phyloP scores from a whole-genome alignment of 1,139 yeast genomes.

The Pneumocystis wakefieldiae region DNA sequence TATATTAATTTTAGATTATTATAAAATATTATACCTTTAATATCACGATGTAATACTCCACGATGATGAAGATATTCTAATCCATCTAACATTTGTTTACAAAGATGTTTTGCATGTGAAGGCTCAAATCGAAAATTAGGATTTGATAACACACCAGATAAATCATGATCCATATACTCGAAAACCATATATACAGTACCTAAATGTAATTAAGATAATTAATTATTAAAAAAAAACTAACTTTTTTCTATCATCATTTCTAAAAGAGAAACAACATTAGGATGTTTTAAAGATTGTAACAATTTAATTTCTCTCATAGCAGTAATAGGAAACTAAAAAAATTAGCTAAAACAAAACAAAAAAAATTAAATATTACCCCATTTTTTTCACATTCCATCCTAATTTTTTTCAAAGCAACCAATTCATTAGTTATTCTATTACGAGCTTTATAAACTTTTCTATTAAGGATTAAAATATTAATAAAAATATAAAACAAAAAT shows the following conservation, averaged over 20 bases:
- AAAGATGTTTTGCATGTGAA: slow-evolving; percentile 61
- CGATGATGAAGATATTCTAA: slow-evolving; percentile 65
- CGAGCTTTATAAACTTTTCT: slow-evolving; percentile 56
- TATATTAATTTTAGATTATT: background rate
- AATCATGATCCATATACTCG: slow-evolving; percentile 86
- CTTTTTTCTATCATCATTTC: slow-evolving; percentile 76
- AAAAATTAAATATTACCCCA: slow-evolving; percentile 29
- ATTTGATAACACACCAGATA: slow-evolving; percentile 74
- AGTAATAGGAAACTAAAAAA: slow-evolving; percentile 58
- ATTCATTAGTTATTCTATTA: slow-evolving; percentile 49
- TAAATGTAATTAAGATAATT: background rate
- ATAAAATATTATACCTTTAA: slow-evolving; percentile 41
- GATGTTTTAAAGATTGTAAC: slow-evolving; percentile 73
- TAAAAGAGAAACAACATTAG: slow-evolving; percentile 52
- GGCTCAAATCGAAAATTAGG: slow-evolving; percentile 48
- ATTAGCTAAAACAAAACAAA: background rate
- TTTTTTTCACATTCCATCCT: slow-evolving; percentile 79
- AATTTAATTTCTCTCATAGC: slow-evolving; percentile 84
- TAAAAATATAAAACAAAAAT: background rate
- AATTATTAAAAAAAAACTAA: background rate
- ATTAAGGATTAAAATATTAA: background rate
- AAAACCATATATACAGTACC: slow-evolving; percentile 77
- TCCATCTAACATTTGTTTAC: slow-evolving; percentile 66
- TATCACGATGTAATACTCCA: slow-evolving; percentile 78
- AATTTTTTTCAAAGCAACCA: slow-evolving; percentile 71